These are phyloP conservation scores for Gynochthodes officinalis DNA, from an alignment of 257 asterid genomes.

Conservation along the genomic window DNA sequence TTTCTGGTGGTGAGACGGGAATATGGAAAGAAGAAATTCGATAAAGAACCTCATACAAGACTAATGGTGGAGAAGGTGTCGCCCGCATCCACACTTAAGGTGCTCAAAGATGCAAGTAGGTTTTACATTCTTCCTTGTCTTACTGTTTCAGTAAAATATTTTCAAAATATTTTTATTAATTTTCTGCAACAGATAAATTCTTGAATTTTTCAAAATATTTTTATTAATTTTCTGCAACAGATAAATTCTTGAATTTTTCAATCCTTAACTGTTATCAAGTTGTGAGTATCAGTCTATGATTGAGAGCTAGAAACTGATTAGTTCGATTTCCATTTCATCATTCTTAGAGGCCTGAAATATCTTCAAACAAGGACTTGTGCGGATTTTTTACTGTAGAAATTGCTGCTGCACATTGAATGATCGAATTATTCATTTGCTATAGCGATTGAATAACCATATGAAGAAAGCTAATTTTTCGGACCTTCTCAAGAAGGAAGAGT, in stretches of 20 bases:
- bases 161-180: neutral
- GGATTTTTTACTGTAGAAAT: too few species aligned
- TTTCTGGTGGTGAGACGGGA: constrained; percentile 46
- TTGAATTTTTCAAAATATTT: neutral
- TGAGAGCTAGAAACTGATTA: neutral
- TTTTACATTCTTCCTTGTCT: neutral
- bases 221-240: neutral
- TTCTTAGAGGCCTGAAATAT: neutral
- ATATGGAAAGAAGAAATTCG: constrained; percentile 28
- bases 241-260: neutral
- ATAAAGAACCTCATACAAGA: constrained; percentile 38
- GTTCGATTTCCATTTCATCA: neutral
- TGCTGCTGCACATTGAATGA: too few species aligned
- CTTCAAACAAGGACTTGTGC: too few species aligned
- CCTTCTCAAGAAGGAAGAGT: neutral
- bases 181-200: neutral
- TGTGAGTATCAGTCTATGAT: neutral
- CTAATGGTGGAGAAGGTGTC: constrained; percentile 54
- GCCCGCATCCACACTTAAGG: constrained; percentile 63
- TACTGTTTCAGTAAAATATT: neutral
- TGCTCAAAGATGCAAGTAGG: constrained; percentile 90
- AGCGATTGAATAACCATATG: neutral
- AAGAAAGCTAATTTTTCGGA: neutral
- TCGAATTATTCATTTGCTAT: too few species aligned
- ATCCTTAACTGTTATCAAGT: neutral